These are phyloP conservation scores for Pseudomicrostroma phylloplanum DNA, from an alignment of 1,284 basidiomycete genomes.

Conservation along the genomic window DNA sequence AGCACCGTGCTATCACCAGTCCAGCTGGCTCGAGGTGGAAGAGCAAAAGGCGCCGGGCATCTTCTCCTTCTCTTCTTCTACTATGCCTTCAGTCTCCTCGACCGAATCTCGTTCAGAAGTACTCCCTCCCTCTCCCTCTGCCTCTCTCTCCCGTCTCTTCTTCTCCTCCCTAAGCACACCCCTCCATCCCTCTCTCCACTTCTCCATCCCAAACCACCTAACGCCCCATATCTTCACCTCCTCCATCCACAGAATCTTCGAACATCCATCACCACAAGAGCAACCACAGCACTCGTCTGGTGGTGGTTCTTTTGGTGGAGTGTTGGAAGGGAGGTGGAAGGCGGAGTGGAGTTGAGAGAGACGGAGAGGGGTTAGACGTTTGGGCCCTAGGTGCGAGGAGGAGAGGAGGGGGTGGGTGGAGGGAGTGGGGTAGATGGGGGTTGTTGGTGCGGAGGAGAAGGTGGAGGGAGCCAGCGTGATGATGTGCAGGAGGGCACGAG, in stretches of 20 bases:
- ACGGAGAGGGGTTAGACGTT: too few species aligned
- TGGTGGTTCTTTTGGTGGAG: too few species aligned
- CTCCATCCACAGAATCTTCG: background rate
- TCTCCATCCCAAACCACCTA: constrained; percentile 2
- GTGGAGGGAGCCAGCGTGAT: background rate
- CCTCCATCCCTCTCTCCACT: constrained; percentile 1
- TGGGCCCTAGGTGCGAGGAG: background rate
- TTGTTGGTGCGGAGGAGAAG: background rate
- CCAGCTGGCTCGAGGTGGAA: too few species aligned
- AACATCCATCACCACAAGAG: background rate
- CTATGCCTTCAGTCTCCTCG: background rate
- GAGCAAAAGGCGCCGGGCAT: background rate
- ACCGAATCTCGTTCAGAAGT: background rate
- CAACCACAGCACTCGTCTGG: background rate
- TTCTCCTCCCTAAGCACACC: background rate
- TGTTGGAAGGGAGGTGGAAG: too few species aligned
- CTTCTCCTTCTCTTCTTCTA: background rate
- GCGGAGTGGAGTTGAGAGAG: too few species aligned
- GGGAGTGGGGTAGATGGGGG: background rate
- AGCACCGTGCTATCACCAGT: too few species aligned
- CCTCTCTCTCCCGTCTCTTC: background rate
- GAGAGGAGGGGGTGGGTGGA: background rate
- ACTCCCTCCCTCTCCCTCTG: background rate
- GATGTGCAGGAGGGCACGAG: background rate
- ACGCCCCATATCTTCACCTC: background rate